Percentiles rank a stretch among this genome's conserved stretches.
Conservation (phyloP, 2,329 filamentous ascomycete genomes). For the Colletotrichum eremochloae region DNA sequence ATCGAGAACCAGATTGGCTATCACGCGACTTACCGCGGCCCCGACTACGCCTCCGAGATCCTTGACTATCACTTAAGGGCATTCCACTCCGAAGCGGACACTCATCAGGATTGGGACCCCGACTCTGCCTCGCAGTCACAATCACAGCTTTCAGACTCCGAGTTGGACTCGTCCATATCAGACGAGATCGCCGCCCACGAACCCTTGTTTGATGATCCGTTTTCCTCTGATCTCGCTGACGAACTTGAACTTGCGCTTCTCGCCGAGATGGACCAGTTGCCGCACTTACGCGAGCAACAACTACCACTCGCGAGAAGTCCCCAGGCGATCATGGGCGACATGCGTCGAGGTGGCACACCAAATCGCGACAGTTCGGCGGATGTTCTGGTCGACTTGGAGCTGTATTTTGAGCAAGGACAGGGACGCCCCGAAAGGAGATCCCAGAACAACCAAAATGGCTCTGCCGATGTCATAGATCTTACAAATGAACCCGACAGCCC, state of each 20-base stretch:
- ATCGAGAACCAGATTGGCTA: not conserved
- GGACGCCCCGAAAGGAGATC: slow-evolving; percentile 25
- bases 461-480: slow-evolving; percentile 61
- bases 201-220: slow-evolving; percentile 22
- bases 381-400: slow-evolving; percentile 48
- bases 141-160: slow-evolving; percentile 1
- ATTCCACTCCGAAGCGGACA: slow-evolving; percentile 33
- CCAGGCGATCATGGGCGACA: slow-evolving; percentile 5
- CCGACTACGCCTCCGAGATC: slow-evolving; percentile 21
- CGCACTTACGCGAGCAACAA: slow-evolving; percentile 6
- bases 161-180: slow-evolving; percentile 20
- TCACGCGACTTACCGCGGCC: not conserved
- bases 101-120: slow-evolving; percentile 23
- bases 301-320: not conserved
- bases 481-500: slow-evolving; percentile 66
- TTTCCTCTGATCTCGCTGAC: slow-evolving; percentile 36
- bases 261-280: slow-evolving; percentile 33
- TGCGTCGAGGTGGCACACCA: not conserved
- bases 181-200: slow-evolving; percentile 1
- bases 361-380: slow-evolving; percentile 37
- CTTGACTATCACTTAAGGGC: slow-evolving; percentile 18
- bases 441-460: slow-evolving; percentile 21
- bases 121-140: slow-evolving; percentile 26
- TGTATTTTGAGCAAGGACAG: slow-evolving; percentile 34
- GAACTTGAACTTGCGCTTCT: slow-evolving; percentile 39